Percentiles rank a stretch among this genome's conserved stretches.
phyloP scores from a whole-genome alignment of 2,329 filamentous ascomycete genomes.

The Alternaria incomplexa region DNA sequence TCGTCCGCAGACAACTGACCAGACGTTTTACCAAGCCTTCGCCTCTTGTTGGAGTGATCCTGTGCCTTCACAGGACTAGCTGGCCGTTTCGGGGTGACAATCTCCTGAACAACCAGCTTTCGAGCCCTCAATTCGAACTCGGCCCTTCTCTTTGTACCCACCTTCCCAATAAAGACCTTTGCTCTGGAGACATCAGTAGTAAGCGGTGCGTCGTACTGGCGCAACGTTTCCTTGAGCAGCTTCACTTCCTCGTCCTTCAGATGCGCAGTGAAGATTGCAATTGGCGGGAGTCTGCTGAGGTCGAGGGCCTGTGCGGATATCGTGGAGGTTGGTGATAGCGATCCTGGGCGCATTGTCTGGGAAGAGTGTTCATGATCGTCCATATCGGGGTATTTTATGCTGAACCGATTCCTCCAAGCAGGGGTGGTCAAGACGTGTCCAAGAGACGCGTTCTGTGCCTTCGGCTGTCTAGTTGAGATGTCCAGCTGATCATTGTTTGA shows the following conservation, averaged over 20 bases:
- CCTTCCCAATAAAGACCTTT: slow-evolving; percentile 74
- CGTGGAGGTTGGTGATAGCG: slow-evolving; percentile 24
- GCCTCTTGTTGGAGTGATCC: slow-evolving; percentile 24
- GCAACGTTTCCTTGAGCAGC: slow-evolving; percentile 68
- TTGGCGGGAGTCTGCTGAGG: slow-evolving; percentile 61
- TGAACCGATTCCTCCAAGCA: slow-evolving; percentile 33
- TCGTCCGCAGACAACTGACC: slow-evolving; percentile 13
- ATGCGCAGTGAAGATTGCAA: slow-evolving; percentile 77
- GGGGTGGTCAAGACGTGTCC: slow-evolving; percentile 36
- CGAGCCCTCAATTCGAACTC: slow-evolving; percentile 76
- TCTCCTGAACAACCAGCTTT: slow-evolving; percentile 65
- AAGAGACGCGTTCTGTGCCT: slow-evolving; percentile 28
- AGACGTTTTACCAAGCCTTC: slow-evolving; percentile 11
- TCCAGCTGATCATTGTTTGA: slow-evolving; percentile 26
- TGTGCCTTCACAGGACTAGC: slow-evolving; percentile 19
- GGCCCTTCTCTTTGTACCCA: slow-evolving; percentile 72
- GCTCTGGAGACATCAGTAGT: slow-evolving; percentile 77
- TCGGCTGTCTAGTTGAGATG: slow-evolving; percentile 13
- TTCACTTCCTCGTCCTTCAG: slow-evolving; percentile 68
- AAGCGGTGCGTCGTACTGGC: slow-evolving; percentile 60
- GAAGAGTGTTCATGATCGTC: slow-evolving; percentile 27
- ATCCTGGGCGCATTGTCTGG: slow-evolving; percentile 22
- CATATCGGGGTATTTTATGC: slow-evolving; percentile 24
- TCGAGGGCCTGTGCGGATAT: slow-evolving; percentile 36
- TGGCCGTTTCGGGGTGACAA: slow-evolving; percentile 32